Evolutionary conservation across 768 basidiomycete genomes (phyloP), one percentile per base, ranked within the genome.

Genomic region (Lentinula guzmanii): DNA sequence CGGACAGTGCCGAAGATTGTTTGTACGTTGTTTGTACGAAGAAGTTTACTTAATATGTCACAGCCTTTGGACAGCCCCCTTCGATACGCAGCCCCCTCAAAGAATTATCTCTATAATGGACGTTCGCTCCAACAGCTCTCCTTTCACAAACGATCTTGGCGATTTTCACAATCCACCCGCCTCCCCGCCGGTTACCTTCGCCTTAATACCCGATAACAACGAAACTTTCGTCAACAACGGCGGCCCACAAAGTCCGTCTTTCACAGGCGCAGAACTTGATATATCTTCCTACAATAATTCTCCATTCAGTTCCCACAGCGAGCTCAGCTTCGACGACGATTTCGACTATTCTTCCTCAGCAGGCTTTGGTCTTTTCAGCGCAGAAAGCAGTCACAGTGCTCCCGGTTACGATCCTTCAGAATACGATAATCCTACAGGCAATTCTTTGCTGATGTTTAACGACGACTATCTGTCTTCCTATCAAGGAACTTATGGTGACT

Each of bases 371-470:
- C 70, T 88, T 62, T 82, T 87, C 43, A 76, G 76, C 34, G 80
- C 24, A 56, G 31, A 61, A 61, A 71, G 72, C 51, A 70, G 64
- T 64, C 71, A 71, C 65, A 69, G 70, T 59, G 66, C 59, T 68
- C 68, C 69, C 63, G 71, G 69, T 57, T 91, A 92, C 80, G 84
- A 91, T 70, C 90, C 90, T 4, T 71, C 82, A 33, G 86, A 91
- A 60, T 91, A 83, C 77, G 90, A 92, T 74, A 68, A 74, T 4
- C 85, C 87, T 18, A 71, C 77, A 61, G 74, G 79, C 35, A 67
- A 71, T 31, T 73, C 74, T 24, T 78, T 86, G 10, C 78, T 91
- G 65, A 82, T 88, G 75, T 86, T 87, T 71, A 75, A 75, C 70
- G 82, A 86, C 66, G 80, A 81, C 10, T 84, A 54, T 66, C 41